phyloP scores from a whole-genome alignment of 345 rosid genomes.

The Eucalyptus viminalis region DNA sequence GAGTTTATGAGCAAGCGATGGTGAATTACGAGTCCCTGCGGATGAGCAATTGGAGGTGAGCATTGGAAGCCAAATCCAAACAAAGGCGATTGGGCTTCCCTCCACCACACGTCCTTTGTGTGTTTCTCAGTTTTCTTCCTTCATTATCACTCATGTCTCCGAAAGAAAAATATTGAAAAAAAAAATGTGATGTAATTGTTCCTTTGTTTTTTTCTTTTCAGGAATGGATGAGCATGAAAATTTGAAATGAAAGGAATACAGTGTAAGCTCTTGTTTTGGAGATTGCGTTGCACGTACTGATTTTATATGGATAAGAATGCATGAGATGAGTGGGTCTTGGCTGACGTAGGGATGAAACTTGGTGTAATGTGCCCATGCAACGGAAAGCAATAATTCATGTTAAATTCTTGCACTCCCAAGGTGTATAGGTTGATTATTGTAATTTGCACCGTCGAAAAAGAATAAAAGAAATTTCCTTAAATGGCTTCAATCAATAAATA shows the following conservation, averaged over 20 bases:
- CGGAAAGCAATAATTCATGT: background rate
- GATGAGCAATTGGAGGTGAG: background rate
- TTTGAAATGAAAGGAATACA: background rate
- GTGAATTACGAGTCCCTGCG: background rate
- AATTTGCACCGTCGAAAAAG: background rate
- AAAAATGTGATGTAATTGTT: background rate
- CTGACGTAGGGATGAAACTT: background rate
- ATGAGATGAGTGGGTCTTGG: background rate
- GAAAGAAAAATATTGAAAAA: background rate
- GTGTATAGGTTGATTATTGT: background rate
- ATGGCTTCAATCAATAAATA: background rate
- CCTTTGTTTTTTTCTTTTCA: background rate
- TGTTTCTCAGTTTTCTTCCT: background rate
- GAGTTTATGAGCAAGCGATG: background rate
- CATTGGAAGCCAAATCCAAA: background rate
- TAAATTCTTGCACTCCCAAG: background rate
- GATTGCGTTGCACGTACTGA: background rate
- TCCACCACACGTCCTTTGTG: background rate
- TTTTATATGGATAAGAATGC: background rate
- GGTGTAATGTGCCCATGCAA: background rate
- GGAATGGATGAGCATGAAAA: background rate
- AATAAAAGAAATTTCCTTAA: background rate
- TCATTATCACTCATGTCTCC: background rate
- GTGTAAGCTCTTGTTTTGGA: background rate
- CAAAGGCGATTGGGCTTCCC: background rate